Evolutionary conservation across 192 early-diverging fungal species (phyloP).

Genomic region (Coemansia reversa): DNA sequence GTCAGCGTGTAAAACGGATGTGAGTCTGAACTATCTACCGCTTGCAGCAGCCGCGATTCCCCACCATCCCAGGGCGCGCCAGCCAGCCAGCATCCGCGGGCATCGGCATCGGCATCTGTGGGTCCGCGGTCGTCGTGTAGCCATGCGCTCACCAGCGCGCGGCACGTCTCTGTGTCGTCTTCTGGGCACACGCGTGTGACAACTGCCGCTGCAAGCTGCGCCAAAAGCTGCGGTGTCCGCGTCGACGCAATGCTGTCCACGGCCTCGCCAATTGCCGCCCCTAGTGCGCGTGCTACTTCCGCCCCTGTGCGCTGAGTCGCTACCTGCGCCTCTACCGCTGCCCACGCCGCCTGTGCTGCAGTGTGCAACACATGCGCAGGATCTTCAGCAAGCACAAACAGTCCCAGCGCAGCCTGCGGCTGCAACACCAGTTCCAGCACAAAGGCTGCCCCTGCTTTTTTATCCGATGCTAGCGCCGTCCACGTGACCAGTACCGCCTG

Average conservation of each 20-base stretch:
- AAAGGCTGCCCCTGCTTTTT: constrained; percentile 27
- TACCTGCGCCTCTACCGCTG: constrained; percentile 33
- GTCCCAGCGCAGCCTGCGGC: constrained; percentile 26
- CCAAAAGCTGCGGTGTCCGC: constrained; percentile 30
- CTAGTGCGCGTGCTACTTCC: constrained; percentile 32
- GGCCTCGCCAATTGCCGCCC: constrained; percentile 21
- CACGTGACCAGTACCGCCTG: constrained; percentile 34
- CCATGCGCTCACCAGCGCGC: constrained; percentile 24
- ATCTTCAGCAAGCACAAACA: constrained; percentile 31
- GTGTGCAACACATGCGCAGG: constrained; percentile 10
- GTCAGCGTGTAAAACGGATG: constrained; percentile 36
- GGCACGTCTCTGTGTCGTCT: constrained; percentile 10
- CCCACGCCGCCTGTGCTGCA: constrained; percentile 31
- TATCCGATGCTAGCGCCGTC: constrained; percentile 29
- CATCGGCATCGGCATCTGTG: constrained; percentile 9
- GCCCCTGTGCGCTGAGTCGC: constrained; percentile 13
- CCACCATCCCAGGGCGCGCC: constrained; percentile 16
- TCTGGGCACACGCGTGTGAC: constrained; percentile 28
- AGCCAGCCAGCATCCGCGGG: not conserved
- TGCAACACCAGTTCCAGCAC: constrained; percentile 22
- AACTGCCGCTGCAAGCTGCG: constrained; percentile 33
- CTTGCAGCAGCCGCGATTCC: constrained; percentile 27
- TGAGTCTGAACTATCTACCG: constrained; percentile 9
- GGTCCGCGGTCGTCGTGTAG: constrained; percentile 15
- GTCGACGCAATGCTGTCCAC: constrained; percentile 13